phyloP scores from a whole-genome alignment of 2,329 filamentous ascomycete genomes.

The Fusarium continuum region DNA sequence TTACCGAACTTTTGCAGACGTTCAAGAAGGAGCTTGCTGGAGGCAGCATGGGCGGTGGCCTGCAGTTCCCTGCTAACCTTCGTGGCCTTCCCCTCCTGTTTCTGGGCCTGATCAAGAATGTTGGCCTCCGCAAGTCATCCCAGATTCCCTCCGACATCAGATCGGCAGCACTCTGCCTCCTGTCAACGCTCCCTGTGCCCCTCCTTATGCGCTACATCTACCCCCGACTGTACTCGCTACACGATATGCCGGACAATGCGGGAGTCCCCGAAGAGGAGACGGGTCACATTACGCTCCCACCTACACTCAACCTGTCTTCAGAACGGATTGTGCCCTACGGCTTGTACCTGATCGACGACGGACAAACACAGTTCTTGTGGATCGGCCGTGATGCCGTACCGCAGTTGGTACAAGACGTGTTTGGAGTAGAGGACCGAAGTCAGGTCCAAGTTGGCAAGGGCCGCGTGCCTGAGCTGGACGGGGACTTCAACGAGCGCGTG shows the following conservation, averaged over 20 bases:
- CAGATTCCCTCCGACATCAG: constrained; percentile 95
- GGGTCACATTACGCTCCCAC: constrained; percentile 88
- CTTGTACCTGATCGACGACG: constrained; percentile 95
- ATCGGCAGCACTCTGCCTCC: constrained; percentile 88
- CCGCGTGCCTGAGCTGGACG: constrained; percentile 85
- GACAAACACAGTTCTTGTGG: constrained; percentile 98
- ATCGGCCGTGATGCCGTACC: constrained; percentile 92
- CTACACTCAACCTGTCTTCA: constrained; percentile 84
- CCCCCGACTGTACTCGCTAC: constrained; percentile 82
- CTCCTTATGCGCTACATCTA: constrained; percentile 94
- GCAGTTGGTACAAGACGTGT: constrained; percentile 88
- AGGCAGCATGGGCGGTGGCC: constrained; percentile 91
- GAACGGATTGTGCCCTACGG: constrained; percentile 89
- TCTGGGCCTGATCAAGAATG: constrained; percentile 94
- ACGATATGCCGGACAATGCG: constrained; percentile 96
- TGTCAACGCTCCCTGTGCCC: constrained; percentile 92
- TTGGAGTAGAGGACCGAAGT: constrained; percentile 83
- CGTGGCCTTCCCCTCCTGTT: constrained; percentile 89
- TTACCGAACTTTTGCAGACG: constrained; percentile 90
- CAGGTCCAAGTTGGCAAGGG: constrained; percentile 93
- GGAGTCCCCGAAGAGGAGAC: constrained; percentile 86
- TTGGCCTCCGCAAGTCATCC: constrained; percentile 89
- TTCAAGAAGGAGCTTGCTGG: constrained; percentile 97
- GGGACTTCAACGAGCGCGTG: constrained; percentile 95
- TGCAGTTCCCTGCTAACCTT: constrained; percentile 94